Evolutionary conservation across 306 rosid species (phyloP).

Genomic region (Vicia sativa): DNA sequence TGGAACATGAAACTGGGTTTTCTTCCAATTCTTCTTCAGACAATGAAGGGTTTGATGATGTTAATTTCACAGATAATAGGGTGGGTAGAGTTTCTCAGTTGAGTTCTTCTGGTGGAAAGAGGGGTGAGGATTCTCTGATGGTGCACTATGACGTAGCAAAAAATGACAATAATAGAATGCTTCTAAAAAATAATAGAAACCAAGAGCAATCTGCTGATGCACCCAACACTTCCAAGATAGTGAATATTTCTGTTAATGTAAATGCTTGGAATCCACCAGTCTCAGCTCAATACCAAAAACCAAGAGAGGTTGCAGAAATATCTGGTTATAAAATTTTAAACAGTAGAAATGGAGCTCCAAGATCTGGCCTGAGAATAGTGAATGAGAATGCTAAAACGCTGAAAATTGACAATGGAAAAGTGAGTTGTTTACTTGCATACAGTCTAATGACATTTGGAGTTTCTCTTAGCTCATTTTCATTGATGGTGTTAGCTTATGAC

Average conservation of each 20-base stretch:
- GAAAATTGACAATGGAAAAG: conserved; percentile 59
- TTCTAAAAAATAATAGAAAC: conserved; percentile 43
- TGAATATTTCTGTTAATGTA: conserved; percentile 66
- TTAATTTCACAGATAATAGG: conserved; percentile 46
- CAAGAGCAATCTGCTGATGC: conserved; percentile 53
- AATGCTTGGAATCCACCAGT: conserved; percentile 69
- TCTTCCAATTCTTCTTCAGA: conserved; percentile 67
- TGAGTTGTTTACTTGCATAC: conserved; percentile 45
- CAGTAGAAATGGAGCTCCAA: conserved; percentile 45
- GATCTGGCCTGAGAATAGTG: conserved; percentile 47
- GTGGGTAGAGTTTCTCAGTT: conserved; percentile 57
- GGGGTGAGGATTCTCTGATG: conserved; percentile 51
- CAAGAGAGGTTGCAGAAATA: conserved; percentile 52
- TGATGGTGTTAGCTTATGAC: conserved; percentile 31
- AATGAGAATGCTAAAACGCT: conserved; percentile 48
- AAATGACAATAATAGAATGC: conserved; percentile 47
- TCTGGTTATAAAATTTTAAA: conserved; percentile 49
- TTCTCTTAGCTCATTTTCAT: conserved; percentile 28
- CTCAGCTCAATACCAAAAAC: conserved; percentile 49
- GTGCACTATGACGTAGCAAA: conserved; percentile 54
- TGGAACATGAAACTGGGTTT: conserved; percentile 62
- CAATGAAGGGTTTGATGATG: conserved; percentile 68
- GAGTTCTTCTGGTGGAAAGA: conserved; percentile 55
- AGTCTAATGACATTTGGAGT: conserved; percentile 4
- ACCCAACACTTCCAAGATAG: conserved; percentile 57